These are phyloP conservation scores for Backusella psychrophila DNA, from an alignment of 192 early-diverging fungal species.

Conservation along the genomic window DNA sequence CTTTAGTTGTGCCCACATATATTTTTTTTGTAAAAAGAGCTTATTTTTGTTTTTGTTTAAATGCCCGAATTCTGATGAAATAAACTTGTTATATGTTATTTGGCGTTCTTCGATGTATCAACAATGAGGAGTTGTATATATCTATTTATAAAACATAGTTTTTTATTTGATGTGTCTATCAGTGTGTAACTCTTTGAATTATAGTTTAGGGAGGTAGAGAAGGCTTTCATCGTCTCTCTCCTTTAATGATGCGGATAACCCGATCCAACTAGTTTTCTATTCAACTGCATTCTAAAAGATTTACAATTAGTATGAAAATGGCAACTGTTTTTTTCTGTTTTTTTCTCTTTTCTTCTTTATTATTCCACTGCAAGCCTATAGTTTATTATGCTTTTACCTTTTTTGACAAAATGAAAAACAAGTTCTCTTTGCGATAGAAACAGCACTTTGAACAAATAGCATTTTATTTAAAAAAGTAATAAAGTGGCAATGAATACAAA, in stretches of 20 bases:
- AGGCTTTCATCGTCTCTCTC: not conserved
- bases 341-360: not conserved
- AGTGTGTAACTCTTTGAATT: not conserved
- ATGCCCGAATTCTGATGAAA: not conserved
- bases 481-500: not conserved
- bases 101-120: not conserved
- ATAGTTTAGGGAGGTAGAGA: not conserved
- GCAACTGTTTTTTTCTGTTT: not conserved
- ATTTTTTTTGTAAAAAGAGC: not conserved
- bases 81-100: not conserved
- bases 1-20: not conserved
- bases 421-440: not conserved
- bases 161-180: not conserved
- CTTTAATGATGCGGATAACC: not conserved
- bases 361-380: not conserved
- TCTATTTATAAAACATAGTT: not conserved
- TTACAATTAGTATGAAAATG: not conserved
- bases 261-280: not conserved
- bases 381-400: not conserved
- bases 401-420: not conserved
- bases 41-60: too few species aligned
- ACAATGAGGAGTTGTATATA: not conserved
- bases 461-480: not conserved
- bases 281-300: constrained; percentile 3
- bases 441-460: not conserved